Base-by-base conservation (phyloP, 176 grass and related monocot genomes). In the Oryza meyeriana region DNA sequence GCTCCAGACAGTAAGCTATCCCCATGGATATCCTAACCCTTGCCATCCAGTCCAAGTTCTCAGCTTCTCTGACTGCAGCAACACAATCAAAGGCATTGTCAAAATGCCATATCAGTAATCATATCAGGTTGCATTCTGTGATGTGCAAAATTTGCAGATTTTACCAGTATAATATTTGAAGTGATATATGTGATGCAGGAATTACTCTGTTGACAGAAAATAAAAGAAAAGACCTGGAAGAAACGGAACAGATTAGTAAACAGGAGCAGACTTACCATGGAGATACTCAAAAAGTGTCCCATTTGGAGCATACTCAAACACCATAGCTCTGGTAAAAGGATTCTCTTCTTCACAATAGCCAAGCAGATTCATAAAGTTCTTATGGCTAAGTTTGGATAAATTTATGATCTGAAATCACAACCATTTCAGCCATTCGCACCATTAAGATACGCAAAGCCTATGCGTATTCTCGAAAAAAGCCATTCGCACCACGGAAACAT, bases 251-350 rank as follows among this genome's bases (percentile, higher is more conserved):
- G 8, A 39, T 6, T 76, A 8, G 11, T 64, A 25, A 20, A 6
- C 8, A 71, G 33, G 58, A 27, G 22, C 44, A 67, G 6, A 69
- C 69, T 84, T 84, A 91, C 91, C 80, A 50, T 94, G 91, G n/a
- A 94, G 89, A 84, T 94, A 91, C 79, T 94, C 94, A 34, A 93
- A 97, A 77, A 94, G 89, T 12, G 89, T 81, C 27, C 94, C 94
- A 50, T 94, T 94, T 29, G 91, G 88, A 80, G 94, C 91, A 65
- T 97, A 97, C 66, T 97, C 94, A 67, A 97, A 94, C 32, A 97
- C 91, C 94, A 97, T 94, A 16, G 84, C 84, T 77, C 91, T 90
- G 26, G 81, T 90, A 80, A 97, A 97, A 88, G 89, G 89, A 13
- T 61, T 30, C 25, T 85, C 87, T 85, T 94, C 91, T 83, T 88